Percentiles rank a stretch among this genome's conserved stretches.
Conservation (phyloP, 495 filamentous ascomycete species). For the Neurospora tetrasperma region DNA sequence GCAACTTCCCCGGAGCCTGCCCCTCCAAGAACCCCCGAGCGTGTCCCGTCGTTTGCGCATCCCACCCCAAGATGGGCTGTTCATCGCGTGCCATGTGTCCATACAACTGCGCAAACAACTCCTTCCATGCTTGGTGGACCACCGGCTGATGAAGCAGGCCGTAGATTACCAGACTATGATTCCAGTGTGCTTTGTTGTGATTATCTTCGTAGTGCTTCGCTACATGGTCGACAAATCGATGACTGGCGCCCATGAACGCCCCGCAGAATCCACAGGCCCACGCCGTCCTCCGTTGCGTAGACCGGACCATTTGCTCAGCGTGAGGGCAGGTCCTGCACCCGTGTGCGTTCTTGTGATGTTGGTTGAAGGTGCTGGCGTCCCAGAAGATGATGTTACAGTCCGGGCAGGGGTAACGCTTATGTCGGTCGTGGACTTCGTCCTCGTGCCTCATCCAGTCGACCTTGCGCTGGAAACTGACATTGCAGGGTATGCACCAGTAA, state of each 20-base stretch:
- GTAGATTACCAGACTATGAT: slow-evolving; percentile 40
- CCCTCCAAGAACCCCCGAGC: slow-evolving; percentile 39
- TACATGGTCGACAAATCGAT: slow-evolving; percentile 42
- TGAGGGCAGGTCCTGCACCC: slow-evolving; percentile 40
- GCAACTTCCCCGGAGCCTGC: slow-evolving; percentile 36
- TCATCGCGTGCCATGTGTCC: slow-evolving; percentile 29
- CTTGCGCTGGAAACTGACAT: slow-evolving; percentile 41
- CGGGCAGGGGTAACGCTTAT: slow-evolving; percentile 39
- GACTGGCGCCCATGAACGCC: slow-evolving; percentile 33
- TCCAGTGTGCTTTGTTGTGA: slow-evolving; percentile 37
- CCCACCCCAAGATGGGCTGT: slow-evolving; percentile 39
- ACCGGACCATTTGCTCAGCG: slow-evolving; percentile 34
- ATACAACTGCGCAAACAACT: slow-evolving; percentile 28
- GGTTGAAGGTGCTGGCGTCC: slow-evolving; percentile 41
- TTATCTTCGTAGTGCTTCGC: slow-evolving; percentile 39
- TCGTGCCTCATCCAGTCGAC: slow-evolving; percentile 45
- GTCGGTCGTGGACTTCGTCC: slow-evolving; percentile 43
- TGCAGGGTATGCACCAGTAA: slow-evolving; percentile 44
- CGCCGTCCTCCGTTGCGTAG: slow-evolving; percentile 22
- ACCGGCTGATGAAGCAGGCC: slow-evolving; percentile 39
- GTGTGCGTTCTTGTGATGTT: slow-evolving; percentile 42
- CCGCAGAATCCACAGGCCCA: slow-evolving; percentile 42
- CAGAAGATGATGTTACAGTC: slow-evolving; percentile 40
- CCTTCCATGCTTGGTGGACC: slow-evolving; percentile 38
- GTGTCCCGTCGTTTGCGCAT: slow-evolving; percentile 32